Base-by-base conservation (phyloP, 768 basidiomycete species). In the Boletellus emodensis region DNA sequence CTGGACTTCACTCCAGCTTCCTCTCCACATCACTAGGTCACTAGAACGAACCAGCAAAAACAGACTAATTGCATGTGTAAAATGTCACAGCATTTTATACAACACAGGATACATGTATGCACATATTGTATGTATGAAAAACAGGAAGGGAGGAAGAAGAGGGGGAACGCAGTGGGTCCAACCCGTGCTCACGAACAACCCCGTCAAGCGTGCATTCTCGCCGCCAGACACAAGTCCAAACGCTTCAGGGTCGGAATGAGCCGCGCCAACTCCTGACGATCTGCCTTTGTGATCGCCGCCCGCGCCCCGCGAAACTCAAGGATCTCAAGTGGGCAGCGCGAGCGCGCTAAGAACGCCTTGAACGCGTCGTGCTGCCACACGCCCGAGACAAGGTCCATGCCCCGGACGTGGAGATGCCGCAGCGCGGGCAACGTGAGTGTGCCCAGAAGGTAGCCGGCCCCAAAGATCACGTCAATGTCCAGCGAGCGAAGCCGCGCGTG, bases 331-430 rank as follows among this genome's bases (percentile, higher is more conserved):
- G 57, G 63, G 30, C 63, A 65, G 26, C 6, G 6, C 14, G 60
- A 65, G 3, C 62, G 48, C 33, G n/a, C 18, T 22, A 64, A 12
- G 14, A 64, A 65, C 18, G 54, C 13, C 37, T 28, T 62, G 41
- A 62, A 38, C 9, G 47, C 45, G 7, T 39, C 20, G 10, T 56
- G 46, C 28, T 35, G 51, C 57, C 61, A 65, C 6, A 22, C 14
- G 11, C 45, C 48, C 17, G 58, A 58, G n/a, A 56, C 8, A 20
- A 60, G 49, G 20, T 60, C 58, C n/a, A 61, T 32, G 48, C 59
- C 40, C 18, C 18, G 15, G 15, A 58, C 41, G 33, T 51, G 43
- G 41, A 62, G 46, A 11, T 44, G 26, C 8, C 36, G 39, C 20
- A 62, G 44, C 12, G 35, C 22, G 1, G 62, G 61, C 14, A 62